Conservation (phyloP, 305 asterid genomes). For the Fraxinus baroniana region DNA sequence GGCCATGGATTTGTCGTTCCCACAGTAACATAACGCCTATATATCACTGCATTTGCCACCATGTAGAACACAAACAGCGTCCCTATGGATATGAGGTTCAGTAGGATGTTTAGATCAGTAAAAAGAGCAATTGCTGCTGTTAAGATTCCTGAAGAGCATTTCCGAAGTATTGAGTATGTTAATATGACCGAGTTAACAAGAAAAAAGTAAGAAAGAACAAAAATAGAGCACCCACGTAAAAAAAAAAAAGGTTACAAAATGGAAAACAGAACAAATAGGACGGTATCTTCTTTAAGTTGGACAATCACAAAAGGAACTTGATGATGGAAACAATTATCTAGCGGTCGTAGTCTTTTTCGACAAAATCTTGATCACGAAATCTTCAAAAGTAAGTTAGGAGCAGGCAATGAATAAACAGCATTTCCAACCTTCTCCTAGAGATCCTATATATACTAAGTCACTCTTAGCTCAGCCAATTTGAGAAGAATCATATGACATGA, state of each 20-base stretch:
- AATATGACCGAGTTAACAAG: background rate
- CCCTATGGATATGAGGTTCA: conserved; percentile 75
- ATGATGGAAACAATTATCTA: background rate
- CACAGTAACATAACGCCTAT: conserved; percentile 60
- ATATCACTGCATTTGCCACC: conserved; percentile 92
- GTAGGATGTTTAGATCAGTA: conserved; percentile 66
- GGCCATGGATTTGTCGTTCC: conserved; percentile 88
- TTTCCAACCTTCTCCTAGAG: conserved; percentile 6
- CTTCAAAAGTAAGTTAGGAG: conserved; percentile 24
- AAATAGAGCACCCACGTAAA: background rate
- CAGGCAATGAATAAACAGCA: conserved; percentile 23
- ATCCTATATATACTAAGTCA: background rate
- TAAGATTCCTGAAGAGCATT: conserved; percentile 56
- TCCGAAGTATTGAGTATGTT: background rate
- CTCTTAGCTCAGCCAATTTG: conserved; percentile 1
- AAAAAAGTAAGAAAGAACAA: background rate
- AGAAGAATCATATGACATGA: conserved; percentile 30
- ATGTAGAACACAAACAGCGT: conserved; percentile 89
- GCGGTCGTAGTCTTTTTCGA: conserved; percentile 11
- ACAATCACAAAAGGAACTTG: conserved; percentile 3
- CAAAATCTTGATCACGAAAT: conserved; percentile 18
- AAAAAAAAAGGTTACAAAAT: background rate
- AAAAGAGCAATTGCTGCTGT: conserved; percentile 84
- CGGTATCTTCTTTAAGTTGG: background rate
- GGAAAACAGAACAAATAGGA: background rate